Evolutionary conservation across 768 basidiomycete species (phyloP), one percentile per base, ranked within the genome.

Genomic region (Xerocomellus chrysenteron): DNA sequence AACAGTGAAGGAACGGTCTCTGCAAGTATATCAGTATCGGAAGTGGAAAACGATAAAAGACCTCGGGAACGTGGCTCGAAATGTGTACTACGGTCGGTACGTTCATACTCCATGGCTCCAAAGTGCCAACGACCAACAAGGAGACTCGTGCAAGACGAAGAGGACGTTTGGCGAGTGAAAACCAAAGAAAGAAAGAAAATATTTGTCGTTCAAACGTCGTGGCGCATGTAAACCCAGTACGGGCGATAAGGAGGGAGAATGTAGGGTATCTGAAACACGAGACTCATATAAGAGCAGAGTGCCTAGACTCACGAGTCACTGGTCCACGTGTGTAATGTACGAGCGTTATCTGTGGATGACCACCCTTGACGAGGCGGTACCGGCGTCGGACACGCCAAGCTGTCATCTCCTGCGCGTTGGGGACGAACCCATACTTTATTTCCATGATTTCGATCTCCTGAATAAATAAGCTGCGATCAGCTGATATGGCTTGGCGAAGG

Each of bases 401-500:
- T 56, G 67, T 75, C 10, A 75, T 66, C 59, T 93, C 91, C 42
- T 74, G 74, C 2, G 77, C 74, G 41, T 79, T 80, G 16, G 91
- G 91, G n/a, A 89, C 70, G 68, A 90, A 94, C 2, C 92, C 91
- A 63, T 73, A 85, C 67, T 88, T 91, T 28, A 81, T 71, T 69
- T 94, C 91, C 53, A 76, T 68, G 2, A 92, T 79, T 74, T 93
- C 92, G 16, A 94, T 78, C 70, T 93, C 91, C 88, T 91, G 59
- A 54, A 21, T 6, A 33, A 44, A 33, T 1, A 36, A 14, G 32
- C 14, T 12, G 32, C 5, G 17, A 5, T 73, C 21, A 48, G 30
- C 4, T 11, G 4, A 35, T 36, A 50, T 19, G 5, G 30, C 12
- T 35, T 8, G 12, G 10, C 3, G 7, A 11, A 12, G 10, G 9